Evolutionary conservation across 768 basidiomycete species (phyloP).

Genomic region (Bullera alba): DNA sequence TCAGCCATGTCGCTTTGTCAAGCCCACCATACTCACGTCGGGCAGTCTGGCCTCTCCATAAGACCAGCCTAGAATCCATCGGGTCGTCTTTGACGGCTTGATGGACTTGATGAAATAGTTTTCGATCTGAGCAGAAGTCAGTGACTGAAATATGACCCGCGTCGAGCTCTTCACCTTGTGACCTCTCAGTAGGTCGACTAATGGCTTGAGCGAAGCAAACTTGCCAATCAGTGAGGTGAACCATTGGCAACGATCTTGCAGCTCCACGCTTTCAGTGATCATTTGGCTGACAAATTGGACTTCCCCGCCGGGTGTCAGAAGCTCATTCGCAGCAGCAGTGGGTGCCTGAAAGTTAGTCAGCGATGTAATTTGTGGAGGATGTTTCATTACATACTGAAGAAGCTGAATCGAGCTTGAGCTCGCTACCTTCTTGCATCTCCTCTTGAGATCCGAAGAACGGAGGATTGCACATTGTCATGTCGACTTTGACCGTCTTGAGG

Average conservation of each 20-base stretch:
- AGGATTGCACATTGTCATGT: slow-evolving; percentile 92
- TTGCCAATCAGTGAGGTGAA: slow-evolving; percentile 91
- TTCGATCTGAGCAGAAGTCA: slow-evolving; percentile 58
- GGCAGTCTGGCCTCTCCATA: slow-evolving; percentile 59
- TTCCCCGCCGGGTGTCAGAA: slow-evolving; percentile 86
- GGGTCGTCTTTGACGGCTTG: slow-evolving; percentile 73
- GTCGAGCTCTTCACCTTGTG: slow-evolving; percentile 50
- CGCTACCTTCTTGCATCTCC: slow-evolving; percentile 59
- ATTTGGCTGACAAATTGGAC: slow-evolving; percentile 67
- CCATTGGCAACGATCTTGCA: slow-evolving; percentile 60
- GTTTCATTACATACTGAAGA: slow-evolving; percentile 58
- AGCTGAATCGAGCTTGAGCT: slow-evolving; percentile 60
- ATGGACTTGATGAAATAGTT: slow-evolving; percentile 84
- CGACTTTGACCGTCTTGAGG: slow-evolving; percentile 47
- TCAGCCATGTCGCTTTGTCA: slow-evolving; percentile 1
- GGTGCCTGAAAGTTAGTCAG: slow-evolving; percentile 56
- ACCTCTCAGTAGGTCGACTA: slow-evolving; percentile 56
- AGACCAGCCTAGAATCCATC: slow-evolving; percentile 94
- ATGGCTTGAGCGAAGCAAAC: slow-evolving; percentile 59
- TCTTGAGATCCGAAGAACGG: slow-evolving; percentile 78
- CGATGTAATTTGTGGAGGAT: neutral
- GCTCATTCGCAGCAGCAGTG: slow-evolving; percentile 77
- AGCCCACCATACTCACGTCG: slow-evolving; percentile 55
- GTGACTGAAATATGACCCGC: neutral
- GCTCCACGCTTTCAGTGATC: slow-evolving; percentile 61